Evolutionary conservation across 1,284 basidiomycete genomes (phyloP).

Genomic region (Cutaneotrichosporon dermatis): DNA sequence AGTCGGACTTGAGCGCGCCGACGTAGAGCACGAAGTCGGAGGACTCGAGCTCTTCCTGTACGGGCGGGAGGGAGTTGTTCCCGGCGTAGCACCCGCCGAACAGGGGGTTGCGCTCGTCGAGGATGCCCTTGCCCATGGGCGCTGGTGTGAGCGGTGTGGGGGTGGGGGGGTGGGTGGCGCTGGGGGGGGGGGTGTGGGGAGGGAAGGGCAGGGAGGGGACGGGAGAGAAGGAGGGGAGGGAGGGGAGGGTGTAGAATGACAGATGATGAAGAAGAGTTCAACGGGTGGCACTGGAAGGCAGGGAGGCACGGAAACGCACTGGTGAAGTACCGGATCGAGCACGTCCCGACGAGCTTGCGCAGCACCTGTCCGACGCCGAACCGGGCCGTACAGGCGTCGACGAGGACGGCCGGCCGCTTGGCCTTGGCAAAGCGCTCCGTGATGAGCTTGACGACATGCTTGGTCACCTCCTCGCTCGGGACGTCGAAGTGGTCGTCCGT

Average conservation of each 20-base stretch:
- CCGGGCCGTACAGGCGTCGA: slow-evolving; percentile 82
- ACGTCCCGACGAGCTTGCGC: slow-evolving; percentile 63
- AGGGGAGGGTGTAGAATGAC: no score
- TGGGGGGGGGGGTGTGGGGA: no score
- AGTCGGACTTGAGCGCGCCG: slow-evolving; percentile 77
- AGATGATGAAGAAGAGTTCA: no score
- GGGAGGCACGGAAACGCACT: slow-evolving; percentile 25
- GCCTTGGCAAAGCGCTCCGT: slow-evolving; percentile 61
- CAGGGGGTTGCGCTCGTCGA: slow-evolving; percentile 73
- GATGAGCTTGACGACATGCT: slow-evolving; percentile 71
- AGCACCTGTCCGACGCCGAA: slow-evolving; percentile 69
- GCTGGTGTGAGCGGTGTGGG: neutral
- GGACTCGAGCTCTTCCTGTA: slow-evolving; percentile 71
- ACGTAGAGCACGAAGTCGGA: slow-evolving; percentile 81
- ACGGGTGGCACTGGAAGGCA: no score
- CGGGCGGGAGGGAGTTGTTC: slow-evolving; percentile 63
- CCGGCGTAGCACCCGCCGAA: slow-evolving; percentile 89
- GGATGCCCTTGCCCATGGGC: slow-evolving; percentile 71
- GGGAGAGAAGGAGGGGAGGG: no score
- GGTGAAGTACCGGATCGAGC: slow-evolving; percentile 68
- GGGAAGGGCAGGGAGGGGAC: no score
- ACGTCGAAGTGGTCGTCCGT: slow-evolving; percentile 1
- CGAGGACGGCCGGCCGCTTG: slow-evolving; percentile 69
- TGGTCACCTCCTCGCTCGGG: slow-evolving; percentile 60
- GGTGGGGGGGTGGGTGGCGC: no score